These are phyloP conservation scores for Fusarium armeniacum DNA, from an alignment of 2,329 filamentous ascomycete genomes.

Conservation along the genomic window DNA sequence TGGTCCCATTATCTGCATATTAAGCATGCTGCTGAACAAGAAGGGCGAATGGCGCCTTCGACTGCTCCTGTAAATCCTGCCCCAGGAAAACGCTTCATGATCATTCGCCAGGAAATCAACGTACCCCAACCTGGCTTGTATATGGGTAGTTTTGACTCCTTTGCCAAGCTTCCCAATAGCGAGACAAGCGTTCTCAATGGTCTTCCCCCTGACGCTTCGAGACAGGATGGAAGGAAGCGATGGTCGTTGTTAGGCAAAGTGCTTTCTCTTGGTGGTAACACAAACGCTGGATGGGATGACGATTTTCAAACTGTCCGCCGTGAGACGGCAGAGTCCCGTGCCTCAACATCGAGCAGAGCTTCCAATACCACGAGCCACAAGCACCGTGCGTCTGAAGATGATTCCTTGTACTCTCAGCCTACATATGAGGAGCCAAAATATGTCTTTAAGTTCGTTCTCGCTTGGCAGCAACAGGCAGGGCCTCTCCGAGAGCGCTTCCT, in stretches of 20 bases:
- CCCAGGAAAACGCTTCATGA: constrained; percentile 87
- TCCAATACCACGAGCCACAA: constrained; percentile 50
- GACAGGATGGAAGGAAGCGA: constrained; percentile 66
- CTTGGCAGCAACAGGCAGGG: constrained; percentile 71
- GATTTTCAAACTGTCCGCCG: constrained; percentile 65
- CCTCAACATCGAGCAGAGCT: constrained; percentile 52
- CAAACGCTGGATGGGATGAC: constrained; percentile 55
- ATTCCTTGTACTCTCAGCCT: constrained; percentile 69
- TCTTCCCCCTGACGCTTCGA: constrained; percentile 48
- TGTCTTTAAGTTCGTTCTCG: constrained; percentile 81
- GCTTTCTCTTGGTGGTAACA: constrained; percentile 57
- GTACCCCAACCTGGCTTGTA: constrained; percentile 63
- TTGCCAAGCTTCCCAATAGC: constrained; percentile 51
- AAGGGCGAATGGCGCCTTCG: constrained; percentile 72
- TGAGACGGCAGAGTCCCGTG: constrained; percentile 63
- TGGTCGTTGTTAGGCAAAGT: constrained; percentile 76
- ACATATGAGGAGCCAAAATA: constrained; percentile 70
- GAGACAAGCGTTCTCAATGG: constrained; percentile 46
- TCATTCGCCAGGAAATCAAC: constrained; percentile 82
- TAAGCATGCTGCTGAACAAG: constrained; percentile 73
- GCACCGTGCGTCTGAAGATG: constrained; percentile 62
- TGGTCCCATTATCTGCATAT: constrained; percentile 87
- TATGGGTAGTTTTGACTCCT: constrained; percentile 64
- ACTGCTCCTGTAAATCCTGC: constrained; percentile 87
- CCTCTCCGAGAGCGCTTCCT: constrained; percentile 73